Evolutionary conservation across 805 yeast species (phyloP).

Genomic region (Candida patagonica): DNA sequence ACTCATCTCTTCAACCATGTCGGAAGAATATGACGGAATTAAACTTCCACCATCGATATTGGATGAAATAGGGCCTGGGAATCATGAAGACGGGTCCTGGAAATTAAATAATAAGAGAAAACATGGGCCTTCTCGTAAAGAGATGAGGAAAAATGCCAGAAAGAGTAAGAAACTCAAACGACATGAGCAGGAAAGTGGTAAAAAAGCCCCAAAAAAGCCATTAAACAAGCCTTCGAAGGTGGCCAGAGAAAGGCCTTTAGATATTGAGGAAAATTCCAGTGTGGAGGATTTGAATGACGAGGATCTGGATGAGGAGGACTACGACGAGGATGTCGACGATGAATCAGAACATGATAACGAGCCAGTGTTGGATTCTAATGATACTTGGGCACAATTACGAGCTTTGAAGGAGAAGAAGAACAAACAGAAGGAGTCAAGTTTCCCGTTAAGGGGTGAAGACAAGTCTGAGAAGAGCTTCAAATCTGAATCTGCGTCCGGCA

Average conservation of each 20-base stretch:
- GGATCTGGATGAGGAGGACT: conserved; percentile 2
- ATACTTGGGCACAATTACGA: conserved; percentile 37
- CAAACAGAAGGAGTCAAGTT: too few relatives aligned
- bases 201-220: not conserved
- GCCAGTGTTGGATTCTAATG: conserved; percentile 23
- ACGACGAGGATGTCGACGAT: not conserved
- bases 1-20: not conserved
- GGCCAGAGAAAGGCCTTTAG: conserved; percentile 24
- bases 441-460: too few relatives aligned
- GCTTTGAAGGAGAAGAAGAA: conserved; percentile 29
- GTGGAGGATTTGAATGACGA: conserved; percentile 21
- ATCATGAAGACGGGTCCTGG: conserved; percentile 3
- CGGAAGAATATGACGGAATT: conserved; percentile 7
- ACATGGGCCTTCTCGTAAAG: conserved; percentile 29
- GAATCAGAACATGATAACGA: not conserved
- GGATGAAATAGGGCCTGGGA: conserved; percentile 9
- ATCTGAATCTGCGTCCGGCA: too few relatives aligned
- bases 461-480: too few relatives aligned
- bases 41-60: conserved; percentile 11
- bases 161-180: conserved; percentile 10
- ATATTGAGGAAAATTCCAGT: conserved; percentile 20
- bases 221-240: not conserved
- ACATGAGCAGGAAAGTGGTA: conserved; percentile 1
- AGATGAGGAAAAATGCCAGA: conserved; percentile 14
- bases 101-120: conserved; percentile 30